Base-by-base conservation (phyloP, 2,329 filamentous ascomycete species). In the Neurospora sp. region DNA sequence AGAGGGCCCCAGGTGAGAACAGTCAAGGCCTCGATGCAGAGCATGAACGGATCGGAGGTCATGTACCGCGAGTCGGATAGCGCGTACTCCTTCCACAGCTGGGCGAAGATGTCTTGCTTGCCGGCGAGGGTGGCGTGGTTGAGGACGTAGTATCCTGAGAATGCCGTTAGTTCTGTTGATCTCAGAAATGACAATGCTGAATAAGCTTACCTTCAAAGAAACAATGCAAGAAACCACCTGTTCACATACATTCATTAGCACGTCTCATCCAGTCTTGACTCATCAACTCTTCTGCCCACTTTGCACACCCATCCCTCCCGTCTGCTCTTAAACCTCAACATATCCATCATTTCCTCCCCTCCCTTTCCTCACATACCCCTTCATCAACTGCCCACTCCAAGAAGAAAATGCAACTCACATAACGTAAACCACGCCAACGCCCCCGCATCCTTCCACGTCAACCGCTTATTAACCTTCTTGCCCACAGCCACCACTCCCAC, bases 41-140 rank as follows among this genome's bases (percentile, higher is more conserved):
- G 83, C 75, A 96, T 93, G 76, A 97, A 93, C 1, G 90, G 86
- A 77, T 96, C 91, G 19, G 89, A 89, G 2, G 90, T 93, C 75
- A 97, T 82, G 77, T 97, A 97, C 62, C 93, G 86, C 69, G 93
- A 96, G 81, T 97, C 93, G 2, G 92, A 94, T 40, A 94, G 85
- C 3, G 92, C 86, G 78, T 97, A 97, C 80, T 97, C 93, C 78
- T 97, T 97, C 93, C 93, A 97, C 66, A 97, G 83, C 82, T 97
- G 93, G 2, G 90, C 92, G 70, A 94, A 90, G 8, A 96, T 81
- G 69, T 90, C 89, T 78, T 93, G 90, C 71, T 87, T 87, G 11
- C 86, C 82, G 0, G 89, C 87, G 78, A 97, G 85, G 33, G 81
- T 82, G 28, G 82, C 80, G 78, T 92, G 90, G 78, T 94, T 88